Evolutionary conservation across 139 green algal genomes (phyloP).

Genomic region (Nannochloris sp.): DNA sequence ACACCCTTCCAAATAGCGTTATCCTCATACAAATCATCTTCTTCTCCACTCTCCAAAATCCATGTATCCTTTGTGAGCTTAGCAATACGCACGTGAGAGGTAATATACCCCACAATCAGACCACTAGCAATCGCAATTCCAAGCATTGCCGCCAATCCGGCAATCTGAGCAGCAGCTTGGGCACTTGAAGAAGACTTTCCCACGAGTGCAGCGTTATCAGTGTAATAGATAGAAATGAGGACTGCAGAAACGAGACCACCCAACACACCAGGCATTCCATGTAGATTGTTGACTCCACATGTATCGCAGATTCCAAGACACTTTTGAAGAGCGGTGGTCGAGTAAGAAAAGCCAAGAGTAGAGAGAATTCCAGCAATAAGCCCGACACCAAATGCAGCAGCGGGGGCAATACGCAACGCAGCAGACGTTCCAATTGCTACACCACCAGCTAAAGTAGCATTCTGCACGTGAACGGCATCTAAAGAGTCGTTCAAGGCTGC

Average conservation of each 20-base stretch:
- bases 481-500: slow-evolving; percentile 27
- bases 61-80: neutral
- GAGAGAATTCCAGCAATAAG: slow-evolving; percentile 32
- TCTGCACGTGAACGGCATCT: slow-evolving; percentile 48
- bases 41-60: neutral
- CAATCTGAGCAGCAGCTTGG: slow-evolving; percentile 17
- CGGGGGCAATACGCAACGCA: slow-evolving; percentile 28
- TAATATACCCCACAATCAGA: slow-evolving; percentile 6
- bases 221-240: neutral
- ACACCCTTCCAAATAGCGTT: slow-evolving; percentile 13
- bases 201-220: slow-evolving; percentile 11
- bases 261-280: slow-evolving; percentile 39
- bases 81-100: neutral
- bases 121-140: slow-evolving; percentile 22
- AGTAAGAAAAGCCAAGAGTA: slow-evolving; percentile 35
- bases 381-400: slow-evolving; percentile 39
- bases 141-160: slow-evolving; percentile 14
- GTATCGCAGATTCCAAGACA: slow-evolving; percentile 51
- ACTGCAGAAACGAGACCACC: slow-evolving; percentile 32
- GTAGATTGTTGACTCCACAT: slow-evolving; percentile 64
- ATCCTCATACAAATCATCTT: slow-evolving; percentile 29
- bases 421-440: slow-evolving; percentile 55
- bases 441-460: slow-evolving; percentile 49
- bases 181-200: slow-evolving; percentile 1
- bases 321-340: slow-evolving; percentile 35